Evolutionary conservation across 2,329 filamentous ascomycete species (phyloP).

Genomic region (Sporothrix sp.): DNA sequence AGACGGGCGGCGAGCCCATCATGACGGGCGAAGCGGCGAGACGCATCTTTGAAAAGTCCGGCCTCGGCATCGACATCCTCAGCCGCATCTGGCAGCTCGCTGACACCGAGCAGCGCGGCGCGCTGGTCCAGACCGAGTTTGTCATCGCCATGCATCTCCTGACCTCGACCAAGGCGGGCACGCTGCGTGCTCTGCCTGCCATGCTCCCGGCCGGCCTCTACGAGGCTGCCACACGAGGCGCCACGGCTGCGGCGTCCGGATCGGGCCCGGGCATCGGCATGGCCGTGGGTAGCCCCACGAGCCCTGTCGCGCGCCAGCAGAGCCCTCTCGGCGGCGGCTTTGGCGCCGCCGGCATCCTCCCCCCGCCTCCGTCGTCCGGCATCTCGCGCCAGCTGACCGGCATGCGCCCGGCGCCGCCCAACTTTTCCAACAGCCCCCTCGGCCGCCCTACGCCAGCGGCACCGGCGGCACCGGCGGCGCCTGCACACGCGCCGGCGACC

Average conservation of each 20-base stretch:
- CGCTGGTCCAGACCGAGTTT: conserved; percentile 81
- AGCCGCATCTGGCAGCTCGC: conserved; percentile 95
- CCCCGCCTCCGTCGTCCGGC: conserved; percentile 45
- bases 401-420: conserved; percentile 19
- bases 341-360: conserved; percentile 28
- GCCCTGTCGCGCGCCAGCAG: conserved; percentile 35
- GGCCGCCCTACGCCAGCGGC: conserved; percentile 36
- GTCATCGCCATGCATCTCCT: conserved; percentile 97
- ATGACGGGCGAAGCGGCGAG: conserved; percentile 81
- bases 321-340: conserved; percentile 31
- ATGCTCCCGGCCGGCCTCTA: conserved; percentile 77
- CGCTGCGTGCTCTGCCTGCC: conserved; percentile 67
- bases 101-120: conserved; percentile 85
- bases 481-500: neutral
- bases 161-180: conserved; percentile 78
- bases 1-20: conserved; percentile 60
- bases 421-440: conserved; percentile 44
- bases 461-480: conserved; percentile 17
- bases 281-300: conserved; percentile 19
- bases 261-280: neutral
- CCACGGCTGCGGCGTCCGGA: neutral
- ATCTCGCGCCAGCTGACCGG: conserved; percentile 81
- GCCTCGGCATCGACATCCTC: conserved; percentile 77
- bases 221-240: conserved; percentile 73
- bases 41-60: conserved; percentile 88